Evolutionary conservation across 192 early-diverging fungal genomes (phyloP).

Genomic region (Coemansia sp.): DNA sequence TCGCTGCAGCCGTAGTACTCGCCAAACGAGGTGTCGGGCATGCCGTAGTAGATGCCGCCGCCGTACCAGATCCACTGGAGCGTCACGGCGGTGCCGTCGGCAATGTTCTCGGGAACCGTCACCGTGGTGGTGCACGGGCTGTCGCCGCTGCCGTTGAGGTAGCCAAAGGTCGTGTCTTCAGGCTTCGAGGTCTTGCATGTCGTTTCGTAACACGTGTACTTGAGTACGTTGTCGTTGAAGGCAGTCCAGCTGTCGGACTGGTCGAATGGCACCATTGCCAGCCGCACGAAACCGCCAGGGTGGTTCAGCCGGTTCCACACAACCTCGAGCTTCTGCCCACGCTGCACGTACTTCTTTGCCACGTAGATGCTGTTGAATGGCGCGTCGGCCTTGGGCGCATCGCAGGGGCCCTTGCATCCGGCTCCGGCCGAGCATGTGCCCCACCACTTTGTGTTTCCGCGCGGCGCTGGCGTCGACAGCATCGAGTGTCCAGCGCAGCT

Average conservation of each 20-base stretch:
- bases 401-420: conserved; percentile 66
- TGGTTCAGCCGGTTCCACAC: conserved; percentile 63
- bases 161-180: conserved; percentile 43
- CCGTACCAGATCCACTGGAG: conserved; percentile 68
- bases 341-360: conserved; percentile 56
- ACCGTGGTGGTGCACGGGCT: conserved; percentile 56
- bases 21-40: conserved; percentile 59
- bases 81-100: conserved; percentile 57
- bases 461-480: conserved; percentile 32
- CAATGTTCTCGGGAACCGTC: conserved; percentile 55
- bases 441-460: conserved; percentile 51
- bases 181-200: conserved; percentile 57
- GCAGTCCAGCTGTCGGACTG: conserved; percentile 60
- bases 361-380: conserved; percentile 59
- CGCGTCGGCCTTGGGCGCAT: conserved; percentile 48
- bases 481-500: conserved; percentile 48
- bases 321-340: conserved; percentile 57
- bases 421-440: conserved; percentile 56
- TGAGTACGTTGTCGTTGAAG: conserved; percentile 58
- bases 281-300: conserved; percentile 64
- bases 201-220: conserved; percentile 62
- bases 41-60: conserved; percentile 61
- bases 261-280: conserved; percentile 61
- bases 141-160: conserved; percentile 58
- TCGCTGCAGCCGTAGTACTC: conserved; percentile 64